Percentiles rank a stretch among this genome's conserved stretches.
phyloP scores from a whole-genome alignment of 1,139 yeast genomes.

The Pichia sp. region DNA sequence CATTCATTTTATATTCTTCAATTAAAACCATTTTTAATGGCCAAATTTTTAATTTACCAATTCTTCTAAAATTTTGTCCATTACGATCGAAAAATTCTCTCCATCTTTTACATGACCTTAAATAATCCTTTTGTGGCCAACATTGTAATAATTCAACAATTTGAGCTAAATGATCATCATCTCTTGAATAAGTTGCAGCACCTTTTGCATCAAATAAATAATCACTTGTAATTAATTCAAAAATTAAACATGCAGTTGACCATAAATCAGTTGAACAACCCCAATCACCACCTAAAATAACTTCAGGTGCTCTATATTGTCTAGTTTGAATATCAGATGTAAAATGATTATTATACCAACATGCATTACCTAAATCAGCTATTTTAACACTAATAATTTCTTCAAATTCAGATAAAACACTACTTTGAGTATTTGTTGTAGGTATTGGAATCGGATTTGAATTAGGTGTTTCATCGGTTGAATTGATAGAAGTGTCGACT shows the following conservation, averaged over 20 bases:
- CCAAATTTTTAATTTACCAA: slow-evolving; percentile 59
- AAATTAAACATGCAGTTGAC: slow-evolving; percentile 66
- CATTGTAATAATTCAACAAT: slow-evolving; percentile 59
- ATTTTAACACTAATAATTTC: slow-evolving; percentile 46
- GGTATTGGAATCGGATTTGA: neutral
- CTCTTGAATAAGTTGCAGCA: slow-evolving; percentile 47
- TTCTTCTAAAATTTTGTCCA: slow-evolving; percentile 40
- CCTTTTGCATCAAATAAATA: slow-evolving; percentile 61
- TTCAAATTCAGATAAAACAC: slow-evolving; percentile 24
- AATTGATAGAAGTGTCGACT: slow-evolving; percentile 1
- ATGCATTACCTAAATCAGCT: slow-evolving; percentile 73
- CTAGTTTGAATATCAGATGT: slow-evolving; percentile 71
- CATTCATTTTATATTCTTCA: slow-evolving; percentile 78
- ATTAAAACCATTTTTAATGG: slow-evolving; percentile 57
- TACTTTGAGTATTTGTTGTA: neutral
- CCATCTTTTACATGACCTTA: slow-evolving; percentile 45
- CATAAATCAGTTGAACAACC: slow-evolving; percentile 72
- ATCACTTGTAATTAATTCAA: slow-evolving; percentile 71
- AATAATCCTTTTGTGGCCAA: slow-evolving; percentile 38
- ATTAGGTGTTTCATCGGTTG: neutral
- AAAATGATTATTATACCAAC: slow-evolving; percentile 58
- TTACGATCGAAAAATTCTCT: slow-evolving; percentile 41
- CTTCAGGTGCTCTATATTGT: slow-evolving; percentile 69
- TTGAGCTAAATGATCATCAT: slow-evolving; percentile 72
- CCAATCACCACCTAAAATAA: slow-evolving; percentile 56